Evolutionary conservation across 768 basidiomycete species (phyloP).

Genomic region (Serendipita sp.): DNA sequence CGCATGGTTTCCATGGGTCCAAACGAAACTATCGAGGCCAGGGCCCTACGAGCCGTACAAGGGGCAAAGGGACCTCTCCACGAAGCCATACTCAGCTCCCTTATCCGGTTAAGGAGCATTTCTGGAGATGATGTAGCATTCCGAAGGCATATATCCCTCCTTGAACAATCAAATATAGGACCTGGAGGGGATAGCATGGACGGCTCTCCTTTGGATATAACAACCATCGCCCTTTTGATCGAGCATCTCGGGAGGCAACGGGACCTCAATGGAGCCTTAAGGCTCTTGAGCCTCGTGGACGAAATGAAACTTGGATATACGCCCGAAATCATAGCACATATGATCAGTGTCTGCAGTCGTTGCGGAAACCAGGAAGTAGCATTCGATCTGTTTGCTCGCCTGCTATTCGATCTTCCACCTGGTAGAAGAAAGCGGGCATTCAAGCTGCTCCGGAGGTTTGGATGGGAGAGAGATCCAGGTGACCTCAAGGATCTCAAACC

Average conservation of each 20-base stretch:
- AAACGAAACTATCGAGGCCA: neutral
- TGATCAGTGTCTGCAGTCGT: neutral
- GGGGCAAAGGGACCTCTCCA: neutral
- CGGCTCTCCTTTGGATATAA: neutral
- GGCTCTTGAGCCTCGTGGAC: neutral
- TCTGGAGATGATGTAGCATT: neutral
- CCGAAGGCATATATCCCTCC: neutral
- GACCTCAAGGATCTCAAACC: too few relatives aligned
- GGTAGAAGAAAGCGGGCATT: neutral
- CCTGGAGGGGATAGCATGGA: neutral
- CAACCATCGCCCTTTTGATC: neutral
- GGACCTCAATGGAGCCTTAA: neutral
- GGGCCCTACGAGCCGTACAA: neutral
- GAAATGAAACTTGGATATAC: neutral
- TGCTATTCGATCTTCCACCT: neutral
- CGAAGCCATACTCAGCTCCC: neutral
- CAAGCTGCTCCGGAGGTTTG: neutral
- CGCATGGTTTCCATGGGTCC: neutral
- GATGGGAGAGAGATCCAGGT: neutral
- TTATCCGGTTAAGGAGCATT: constrained; percentile 1
- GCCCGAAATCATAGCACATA: neutral
- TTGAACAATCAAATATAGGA: neutral
- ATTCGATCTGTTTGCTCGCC: neutral
- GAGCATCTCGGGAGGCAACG: neutral
- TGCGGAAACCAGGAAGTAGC: neutral